phyloP scores from a whole-genome alignment of 768 basidiomycete genomes.

The Suillus subaureus region DNA sequence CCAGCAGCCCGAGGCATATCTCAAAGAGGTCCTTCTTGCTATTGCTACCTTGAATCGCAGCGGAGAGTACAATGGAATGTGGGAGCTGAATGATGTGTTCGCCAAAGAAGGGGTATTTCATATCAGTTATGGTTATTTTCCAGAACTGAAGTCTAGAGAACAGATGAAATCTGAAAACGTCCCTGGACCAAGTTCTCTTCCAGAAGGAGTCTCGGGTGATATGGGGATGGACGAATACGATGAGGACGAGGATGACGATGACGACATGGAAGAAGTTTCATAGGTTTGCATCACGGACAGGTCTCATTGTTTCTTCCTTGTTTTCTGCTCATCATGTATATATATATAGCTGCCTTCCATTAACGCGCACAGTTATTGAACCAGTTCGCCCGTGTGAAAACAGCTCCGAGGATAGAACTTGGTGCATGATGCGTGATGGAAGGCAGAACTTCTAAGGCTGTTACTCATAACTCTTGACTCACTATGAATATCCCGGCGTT shows the following conservation, averaged over 20 bases:
- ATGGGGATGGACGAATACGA: conserved; percentile 41
- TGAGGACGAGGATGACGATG: conserved; percentile 54
- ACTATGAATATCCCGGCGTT: conserved; percentile 28
- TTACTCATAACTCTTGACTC: not conserved
- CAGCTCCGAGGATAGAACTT: not conserved
- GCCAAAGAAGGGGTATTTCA: conserved; percentile 60
- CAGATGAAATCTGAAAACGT: conserved; percentile 52
- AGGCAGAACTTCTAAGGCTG: not conserved
- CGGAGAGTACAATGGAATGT: conserved; percentile 80
- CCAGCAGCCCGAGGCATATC: conserved; percentile 84
- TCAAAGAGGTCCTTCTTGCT: conserved; percentile 80
- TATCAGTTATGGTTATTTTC: conserved; percentile 1
- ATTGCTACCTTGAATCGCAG: conserved; percentile 77
- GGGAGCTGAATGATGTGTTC: conserved; percentile 77
- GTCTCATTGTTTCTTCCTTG: not conserved
- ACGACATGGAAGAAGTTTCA: conserved; percentile 75
- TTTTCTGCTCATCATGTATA: conserved; percentile 11
- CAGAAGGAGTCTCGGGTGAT: conserved; percentile 18
- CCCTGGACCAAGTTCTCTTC: conserved; percentile 38
- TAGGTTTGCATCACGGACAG: conserved; percentile 29
- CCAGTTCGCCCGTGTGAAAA: not conserved
- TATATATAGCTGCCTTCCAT: conserved; percentile 1
- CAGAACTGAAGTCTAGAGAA: conserved; percentile 11
- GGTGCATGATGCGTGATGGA: not conserved
- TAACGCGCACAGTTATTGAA: not conserved